Evolutionary conservation across 345 rosid genomes (phyloP).

Genomic region (Nephelium lappaceum): DNA sequence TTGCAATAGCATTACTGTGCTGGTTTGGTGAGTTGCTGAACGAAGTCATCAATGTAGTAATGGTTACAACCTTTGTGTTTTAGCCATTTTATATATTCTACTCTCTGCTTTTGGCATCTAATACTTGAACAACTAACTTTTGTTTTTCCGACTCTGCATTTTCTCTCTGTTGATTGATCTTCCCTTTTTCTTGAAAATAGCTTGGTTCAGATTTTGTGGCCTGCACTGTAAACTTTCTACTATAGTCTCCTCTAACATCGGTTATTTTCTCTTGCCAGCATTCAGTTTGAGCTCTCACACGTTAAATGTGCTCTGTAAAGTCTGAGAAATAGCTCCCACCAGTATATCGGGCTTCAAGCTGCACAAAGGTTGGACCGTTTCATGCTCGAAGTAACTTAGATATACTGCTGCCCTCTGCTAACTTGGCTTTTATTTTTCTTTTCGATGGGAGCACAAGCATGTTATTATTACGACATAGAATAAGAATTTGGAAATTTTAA

Average conservation of each 20-base stretch:
- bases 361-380: conserved; percentile 10
- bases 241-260: not conserved
- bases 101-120: not conserved
- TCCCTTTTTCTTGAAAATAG: not conserved
- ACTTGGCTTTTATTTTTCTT: conserved; percentile 13
- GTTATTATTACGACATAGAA: not conserved
- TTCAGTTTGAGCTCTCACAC: conserved; percentile 11
- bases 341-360: not conserved
- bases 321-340: conserved; percentile 14
- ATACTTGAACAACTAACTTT: not conserved
- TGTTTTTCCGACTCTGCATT: not conserved
- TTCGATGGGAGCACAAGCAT: not conserved
- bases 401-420: conserved; percentile 13
- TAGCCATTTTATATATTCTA: not conserved
- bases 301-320: conserved; percentile 9
- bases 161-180: not conserved
- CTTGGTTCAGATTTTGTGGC: not conserved
- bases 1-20: not conserved
- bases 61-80: not conserved
- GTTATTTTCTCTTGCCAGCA: conserved; percentile 15
- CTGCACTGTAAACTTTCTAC: not conserved
- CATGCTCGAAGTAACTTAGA: not conserved
- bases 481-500: conserved; percentile 24
- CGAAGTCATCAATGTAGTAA: not conserved
- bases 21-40: not conserved